phyloP scores from a whole-genome alignment of 305 asterid species.

The Nicotiana rustica region DNA sequence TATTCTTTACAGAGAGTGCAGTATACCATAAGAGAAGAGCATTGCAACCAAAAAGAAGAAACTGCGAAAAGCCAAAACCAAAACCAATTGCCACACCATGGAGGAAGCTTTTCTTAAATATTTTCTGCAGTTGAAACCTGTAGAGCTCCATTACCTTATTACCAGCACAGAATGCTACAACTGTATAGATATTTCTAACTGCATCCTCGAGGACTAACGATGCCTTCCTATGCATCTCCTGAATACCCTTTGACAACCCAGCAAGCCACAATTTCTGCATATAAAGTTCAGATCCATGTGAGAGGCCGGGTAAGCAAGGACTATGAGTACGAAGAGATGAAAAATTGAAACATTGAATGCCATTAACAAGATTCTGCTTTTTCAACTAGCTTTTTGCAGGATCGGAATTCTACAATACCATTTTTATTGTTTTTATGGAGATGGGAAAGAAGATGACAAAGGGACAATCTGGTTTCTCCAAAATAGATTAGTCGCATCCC shows the following conservation, averaged over 20 bases:
- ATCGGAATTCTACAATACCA: neutral
- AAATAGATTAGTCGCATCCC: neutral
- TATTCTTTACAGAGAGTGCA: conserved; percentile 75
- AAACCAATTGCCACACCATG: conserved; percentile 98
- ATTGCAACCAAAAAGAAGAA: conserved; percentile 97
- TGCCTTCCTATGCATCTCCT: conserved; percentile 99
- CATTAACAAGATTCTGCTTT: neutral
- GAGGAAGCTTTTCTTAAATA: conserved; percentile 91
- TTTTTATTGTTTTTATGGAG: conserved; percentile 19
- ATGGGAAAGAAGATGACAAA: neutral
- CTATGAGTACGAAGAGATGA: neutral
- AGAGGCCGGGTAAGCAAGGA: conserved; percentile 28
- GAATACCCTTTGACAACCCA: conserved; percentile 99
- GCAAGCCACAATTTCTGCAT: conserved; percentile 99
- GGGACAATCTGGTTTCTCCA: conserved; percentile 2
- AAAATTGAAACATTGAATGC: neutral
- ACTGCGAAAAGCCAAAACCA: conserved; percentile 96
- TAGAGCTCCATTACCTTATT: conserved; percentile 99
- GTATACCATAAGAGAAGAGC: conserved; percentile 99
- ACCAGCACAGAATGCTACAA: conserved; percentile 98
- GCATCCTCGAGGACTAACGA: conserved; percentile 98
- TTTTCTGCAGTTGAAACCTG: conserved; percentile 76
- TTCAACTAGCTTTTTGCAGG: conserved; percentile 16
- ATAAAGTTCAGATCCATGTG: conserved; percentile 27
- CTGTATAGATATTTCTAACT: conserved; percentile 95